A percentile compares a stretch with the other conserved stretches of the same genome.
phyloP scores from a whole-genome alignment of 2,329 filamentous ascomycete species.

The Monosporascus sp. region DNA sequence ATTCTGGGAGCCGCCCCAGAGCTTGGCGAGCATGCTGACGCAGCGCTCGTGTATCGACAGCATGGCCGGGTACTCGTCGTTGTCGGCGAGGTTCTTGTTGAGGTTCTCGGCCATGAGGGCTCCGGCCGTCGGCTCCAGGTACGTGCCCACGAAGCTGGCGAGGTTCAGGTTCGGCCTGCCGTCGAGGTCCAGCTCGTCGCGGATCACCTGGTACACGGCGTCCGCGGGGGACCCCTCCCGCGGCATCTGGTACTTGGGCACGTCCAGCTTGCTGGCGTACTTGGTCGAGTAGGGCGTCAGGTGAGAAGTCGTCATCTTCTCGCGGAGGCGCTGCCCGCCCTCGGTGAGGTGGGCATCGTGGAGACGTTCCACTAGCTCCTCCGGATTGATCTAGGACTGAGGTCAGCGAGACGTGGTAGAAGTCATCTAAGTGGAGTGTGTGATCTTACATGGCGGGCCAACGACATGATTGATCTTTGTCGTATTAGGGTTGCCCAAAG shows the following conservation, averaged over 20 bases:
- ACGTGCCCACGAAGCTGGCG: constrained; percentile 66
- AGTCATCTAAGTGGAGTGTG: background rate
- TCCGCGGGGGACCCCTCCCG: constrained; percentile 54
- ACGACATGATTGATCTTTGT: constrained; percentile 8
- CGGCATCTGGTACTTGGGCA: constrained; percentile 57
- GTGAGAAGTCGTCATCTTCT: constrained; percentile 40
- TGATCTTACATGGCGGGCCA: constrained; percentile 11
- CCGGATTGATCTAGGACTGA: constrained; percentile 43
- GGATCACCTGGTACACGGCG: constrained; percentile 60
- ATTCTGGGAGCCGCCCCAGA: constrained; percentile 56
- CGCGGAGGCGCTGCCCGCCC: constrained; percentile 31
- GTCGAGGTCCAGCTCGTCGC: constrained; percentile 59
- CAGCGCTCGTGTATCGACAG: constrained; percentile 60
- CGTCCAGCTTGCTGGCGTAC: constrained; percentile 48
- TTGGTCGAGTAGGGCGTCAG: constrained; percentile 53
- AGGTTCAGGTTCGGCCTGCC: constrained; percentile 64
- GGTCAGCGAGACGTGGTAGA: background rate
- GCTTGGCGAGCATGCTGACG: constrained; percentile 60
- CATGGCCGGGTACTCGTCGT: constrained; percentile 58
- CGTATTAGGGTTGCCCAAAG: too few relatives aligned
- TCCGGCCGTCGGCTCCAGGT: constrained; percentile 63
- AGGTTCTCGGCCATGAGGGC: constrained; percentile 63
- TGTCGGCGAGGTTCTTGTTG: constrained; percentile 67
- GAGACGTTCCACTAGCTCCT: constrained; percentile 49
- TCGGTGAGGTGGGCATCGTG: constrained; percentile 37